Evolutionary conservation across 768 basidiomycete species (phyloP).

Genomic region (Lactarius pseudohatsudake): DNA sequence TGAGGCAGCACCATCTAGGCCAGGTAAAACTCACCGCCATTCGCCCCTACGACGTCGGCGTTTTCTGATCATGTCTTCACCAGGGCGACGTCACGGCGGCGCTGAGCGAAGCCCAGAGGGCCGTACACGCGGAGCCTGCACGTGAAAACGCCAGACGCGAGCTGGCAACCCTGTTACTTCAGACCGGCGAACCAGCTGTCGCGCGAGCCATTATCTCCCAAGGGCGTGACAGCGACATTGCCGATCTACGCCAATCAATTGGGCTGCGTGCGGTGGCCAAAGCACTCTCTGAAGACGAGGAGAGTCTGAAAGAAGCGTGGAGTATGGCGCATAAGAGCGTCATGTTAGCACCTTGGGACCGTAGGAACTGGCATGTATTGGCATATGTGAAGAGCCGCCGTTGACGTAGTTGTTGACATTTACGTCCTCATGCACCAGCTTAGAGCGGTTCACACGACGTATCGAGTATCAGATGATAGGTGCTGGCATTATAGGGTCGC

Average conservation of each 20-base stretch:
- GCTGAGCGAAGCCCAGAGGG: conserved; percentile 49
- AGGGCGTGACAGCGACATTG: conserved; percentile 36
- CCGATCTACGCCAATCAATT: conserved; percentile 44
- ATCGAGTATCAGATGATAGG: conserved; percentile 10
- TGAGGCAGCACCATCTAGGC: conserved; percentile 70
- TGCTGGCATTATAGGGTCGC: conserved; percentile 18
- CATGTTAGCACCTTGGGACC: conserved; percentile 56
- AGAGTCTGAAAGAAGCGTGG: conserved; percentile 36
- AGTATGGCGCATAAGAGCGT: conserved; percentile 61
- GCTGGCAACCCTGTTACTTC: conserved; percentile 56
- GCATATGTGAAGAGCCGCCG: conserved; percentile 46
- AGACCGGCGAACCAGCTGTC: conserved; percentile 42
- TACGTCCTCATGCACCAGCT: no score
- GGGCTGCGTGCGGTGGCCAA: conserved; percentile 52
- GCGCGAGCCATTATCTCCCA: conserved; percentile 49
- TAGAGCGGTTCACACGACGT: neutral
- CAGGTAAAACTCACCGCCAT: conserved; percentile 48
- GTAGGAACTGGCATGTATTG: conserved; percentile 57
- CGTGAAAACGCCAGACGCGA: conserved; percentile 48
- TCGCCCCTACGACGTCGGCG: neutral
- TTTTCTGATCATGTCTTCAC: neutral
- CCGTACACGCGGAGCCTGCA: conserved; percentile 57
- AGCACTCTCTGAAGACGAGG: conserved; percentile 19
- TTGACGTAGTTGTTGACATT: neutral
- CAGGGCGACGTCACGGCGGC: conserved; percentile 44